phyloP scores from a whole-genome alignment of 208 protist genomes.

The Endotrypanum monterogeii region DNA sequence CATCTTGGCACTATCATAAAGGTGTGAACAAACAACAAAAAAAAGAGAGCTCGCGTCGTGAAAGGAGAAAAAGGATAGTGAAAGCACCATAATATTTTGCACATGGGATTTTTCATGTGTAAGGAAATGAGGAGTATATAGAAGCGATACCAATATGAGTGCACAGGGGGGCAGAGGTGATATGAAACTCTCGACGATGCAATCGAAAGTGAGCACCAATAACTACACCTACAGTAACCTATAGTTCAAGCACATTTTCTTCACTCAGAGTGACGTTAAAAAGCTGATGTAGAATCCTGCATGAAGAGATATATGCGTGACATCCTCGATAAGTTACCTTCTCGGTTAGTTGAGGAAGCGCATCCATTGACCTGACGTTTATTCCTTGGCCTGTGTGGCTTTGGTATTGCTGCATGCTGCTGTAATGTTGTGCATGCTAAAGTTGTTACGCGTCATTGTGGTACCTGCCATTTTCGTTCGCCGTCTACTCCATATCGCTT shows the following conservation, averaged over 20 bases:
- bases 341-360: not conserved
- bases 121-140: not conserved
- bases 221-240: not conserved
- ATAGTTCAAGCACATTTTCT: not conserved
- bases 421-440: slow-evolving; percentile 14
- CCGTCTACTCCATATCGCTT: not conserved
- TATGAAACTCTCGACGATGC: not conserved
- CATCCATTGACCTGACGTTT: slow-evolving; percentile 11
- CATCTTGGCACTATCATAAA: not conserved
- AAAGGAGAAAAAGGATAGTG: slow-evolving; percentile 15
- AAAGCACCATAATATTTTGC: slow-evolving; percentile 1
- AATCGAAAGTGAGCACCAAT: not conserved
- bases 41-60: not conserved
- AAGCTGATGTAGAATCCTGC: not conserved
- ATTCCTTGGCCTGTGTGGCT: slow-evolving; percentile 20
- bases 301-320: slow-evolving; percentile 14
- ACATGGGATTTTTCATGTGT: not conserved
- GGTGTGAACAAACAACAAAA: not conserved
- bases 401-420: slow-evolving; percentile 17
- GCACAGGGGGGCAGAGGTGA: not conserved
- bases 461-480: not conserved
- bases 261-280: not conserved
- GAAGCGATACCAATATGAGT: slow-evolving; percentile 9
- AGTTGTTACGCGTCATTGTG: slow-evolving; percentile 2
- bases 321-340: not conserved